These are phyloP conservation scores for Rubroboletus satanas DNA, from an alignment of 768 basidiomycete genomes.

Conservation along the genomic window DNA sequence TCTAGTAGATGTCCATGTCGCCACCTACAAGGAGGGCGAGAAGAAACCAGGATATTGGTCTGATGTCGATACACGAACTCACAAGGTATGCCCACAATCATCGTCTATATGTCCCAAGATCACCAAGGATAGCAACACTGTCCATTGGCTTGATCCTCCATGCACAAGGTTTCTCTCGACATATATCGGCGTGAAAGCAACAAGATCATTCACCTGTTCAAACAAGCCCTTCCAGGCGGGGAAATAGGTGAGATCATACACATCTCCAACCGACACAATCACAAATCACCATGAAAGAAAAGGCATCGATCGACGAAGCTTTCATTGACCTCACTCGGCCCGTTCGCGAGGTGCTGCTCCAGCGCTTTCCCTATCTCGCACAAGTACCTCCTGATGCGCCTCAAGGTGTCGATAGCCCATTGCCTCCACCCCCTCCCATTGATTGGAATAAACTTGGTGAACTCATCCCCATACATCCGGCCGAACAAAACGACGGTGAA, in stretches of 20 bases:
- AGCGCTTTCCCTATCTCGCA: constrained; percentile 72
- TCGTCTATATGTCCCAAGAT: neutral
- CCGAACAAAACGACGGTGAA: constrained; percentile 19
- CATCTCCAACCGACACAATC: neutral
- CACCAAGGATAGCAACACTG: neutral
- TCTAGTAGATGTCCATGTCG: constrained; percentile 84
- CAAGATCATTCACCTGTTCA: constrained; percentile 83
- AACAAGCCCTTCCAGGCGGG: constrained; percentile 68
- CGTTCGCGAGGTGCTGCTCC: constrained; percentile 70
- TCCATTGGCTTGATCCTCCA: neutral
- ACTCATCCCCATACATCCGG: constrained; percentile 53
- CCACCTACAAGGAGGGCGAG: constrained; percentile 89
- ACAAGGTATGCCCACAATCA: constrained; percentile 61
- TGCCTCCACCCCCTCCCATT: constrained; percentile 69
- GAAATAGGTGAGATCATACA: constrained; percentile 64
- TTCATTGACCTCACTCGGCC: constrained; percentile 89
- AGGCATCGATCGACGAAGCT: constrained; percentile 96
- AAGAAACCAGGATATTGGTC: constrained; percentile 87
- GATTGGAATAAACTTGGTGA: constrained; percentile 59
- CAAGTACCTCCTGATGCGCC: constrained; percentile 65
- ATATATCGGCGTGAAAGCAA: constrained; percentile 86
- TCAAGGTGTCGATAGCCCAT: constrained; percentile 66
- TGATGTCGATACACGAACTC: constrained; percentile 82
- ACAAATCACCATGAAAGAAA: constrained; percentile 52
- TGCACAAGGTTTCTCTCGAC: constrained; percentile 78